Percentiles rank a stretch among this genome's conserved stretches.
phyloP scores from a whole-genome alignment of 768 basidiomycete genomes.

The Cyathus striatus region DNA sequence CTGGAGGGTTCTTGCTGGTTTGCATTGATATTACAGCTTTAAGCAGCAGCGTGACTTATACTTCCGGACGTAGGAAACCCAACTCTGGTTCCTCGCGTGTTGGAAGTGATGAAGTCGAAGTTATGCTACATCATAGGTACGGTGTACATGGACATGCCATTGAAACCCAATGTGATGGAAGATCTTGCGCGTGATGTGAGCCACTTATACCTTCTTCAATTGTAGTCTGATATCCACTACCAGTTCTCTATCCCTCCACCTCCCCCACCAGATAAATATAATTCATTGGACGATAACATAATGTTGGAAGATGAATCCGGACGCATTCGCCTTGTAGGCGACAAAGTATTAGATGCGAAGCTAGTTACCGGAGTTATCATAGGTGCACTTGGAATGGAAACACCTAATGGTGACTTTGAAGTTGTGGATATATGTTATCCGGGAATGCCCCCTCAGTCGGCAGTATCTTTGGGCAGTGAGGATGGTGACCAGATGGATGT shows the following conservation, averaged over 20 bases:
- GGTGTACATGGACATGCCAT: constrained; percentile 97
- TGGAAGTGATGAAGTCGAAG: constrained; percentile 81
- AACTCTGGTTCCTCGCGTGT: constrained; percentile 67
- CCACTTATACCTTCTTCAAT: too few relatives aligned
- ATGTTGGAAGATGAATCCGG: constrained; percentile 98
- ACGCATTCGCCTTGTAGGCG: constrained; percentile 83
- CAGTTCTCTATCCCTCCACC: constrained; percentile 90
- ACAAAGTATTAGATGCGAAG: constrained; percentile 48
- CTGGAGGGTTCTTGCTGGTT: constrained; percentile 39
- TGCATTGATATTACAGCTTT: neutral
- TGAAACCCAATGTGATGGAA: constrained; percentile 97
- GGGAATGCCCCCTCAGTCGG: constrained; percentile 68
- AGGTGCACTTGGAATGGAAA: constrained; percentile 88
- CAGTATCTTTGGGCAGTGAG: constrained; percentile 15
- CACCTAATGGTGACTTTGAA: constrained; percentile 85
- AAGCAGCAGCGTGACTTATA: neutral
- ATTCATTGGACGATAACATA: constrained; percentile 70
- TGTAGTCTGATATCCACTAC: too few relatives aligned
- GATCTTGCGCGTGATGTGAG: constrained; percentile 91
- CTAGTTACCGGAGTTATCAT: constrained; percentile 92
- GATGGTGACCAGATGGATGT: constrained; percentile 55
- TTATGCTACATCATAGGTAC: constrained; percentile 93
- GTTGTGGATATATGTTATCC: constrained; percentile 86
- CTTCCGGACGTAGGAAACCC: constrained; percentile 51
- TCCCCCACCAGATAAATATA: constrained; percentile 68